These are phyloP conservation scores for Sclerotinia borealis DNA, from an alignment of 2,329 filamentous ascomycete genomes.

Conservation along the genomic window DNA sequence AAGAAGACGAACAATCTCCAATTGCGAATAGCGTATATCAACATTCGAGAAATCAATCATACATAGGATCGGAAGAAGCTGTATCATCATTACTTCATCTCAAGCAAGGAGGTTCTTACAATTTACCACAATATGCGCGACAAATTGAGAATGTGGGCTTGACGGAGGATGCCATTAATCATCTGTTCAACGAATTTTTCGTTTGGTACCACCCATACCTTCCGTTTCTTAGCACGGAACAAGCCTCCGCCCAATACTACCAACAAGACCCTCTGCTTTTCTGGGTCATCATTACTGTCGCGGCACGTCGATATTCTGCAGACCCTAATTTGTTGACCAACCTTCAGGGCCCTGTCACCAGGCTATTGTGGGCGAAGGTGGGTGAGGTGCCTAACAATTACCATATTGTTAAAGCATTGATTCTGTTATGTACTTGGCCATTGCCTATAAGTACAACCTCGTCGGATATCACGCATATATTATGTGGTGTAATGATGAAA, in stretches of 20 bases:
- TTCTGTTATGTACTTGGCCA: constrained; percentile 75
- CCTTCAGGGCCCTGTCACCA: constrained; percentile 61
- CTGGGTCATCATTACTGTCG: constrained; percentile 75
- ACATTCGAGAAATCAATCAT: constrained; percentile 52
- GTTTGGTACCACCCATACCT: constrained; percentile 70
- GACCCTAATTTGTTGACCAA: constrained; percentile 57
- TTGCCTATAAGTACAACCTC: constrained; percentile 75
- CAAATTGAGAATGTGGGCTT: constrained; percentile 56
- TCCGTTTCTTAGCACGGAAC: constrained; percentile 63
- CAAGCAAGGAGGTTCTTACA: constrained; percentile 55
- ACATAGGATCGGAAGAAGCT: constrained; percentile 64
- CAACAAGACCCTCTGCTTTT: constrained; percentile 75
- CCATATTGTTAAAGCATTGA: constrained; percentile 75
- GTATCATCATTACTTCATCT: constrained; percentile 61
- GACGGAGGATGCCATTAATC: constrained; percentile 55
- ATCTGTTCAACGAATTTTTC: constrained; percentile 71
- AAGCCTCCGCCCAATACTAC: constrained; percentile 67
- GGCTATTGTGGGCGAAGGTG: constrained; percentile 71
- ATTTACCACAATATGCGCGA: constrained; percentile 29
- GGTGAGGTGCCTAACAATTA: constrained; percentile 73
- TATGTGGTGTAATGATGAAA: constrained; percentile 82
- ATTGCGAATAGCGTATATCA: constrained; percentile 48
- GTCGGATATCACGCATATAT: constrained; percentile 70
- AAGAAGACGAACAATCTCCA: constrained; percentile 55
- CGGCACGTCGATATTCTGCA: constrained; percentile 61